These are phyloP conservation scores for Populus simonii DNA, from an alignment of 345 rosid species.

Conservation along the genomic window DNA sequence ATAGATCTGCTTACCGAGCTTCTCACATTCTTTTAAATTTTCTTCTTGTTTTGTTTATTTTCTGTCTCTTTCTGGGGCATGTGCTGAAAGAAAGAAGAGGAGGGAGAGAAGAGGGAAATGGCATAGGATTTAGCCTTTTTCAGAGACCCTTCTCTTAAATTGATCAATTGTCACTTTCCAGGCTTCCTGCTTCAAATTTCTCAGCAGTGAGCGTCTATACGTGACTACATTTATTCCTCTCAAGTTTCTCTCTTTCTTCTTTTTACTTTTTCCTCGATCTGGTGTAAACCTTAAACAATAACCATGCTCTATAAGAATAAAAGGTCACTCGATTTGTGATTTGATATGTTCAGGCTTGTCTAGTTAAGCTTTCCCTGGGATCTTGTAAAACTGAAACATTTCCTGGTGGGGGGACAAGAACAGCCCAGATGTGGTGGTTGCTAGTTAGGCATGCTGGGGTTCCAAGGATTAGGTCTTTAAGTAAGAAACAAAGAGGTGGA, in stretches of 20 bases:
- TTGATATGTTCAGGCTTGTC: rapidly evolving
- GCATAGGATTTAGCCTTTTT: constrained; percentile 35
- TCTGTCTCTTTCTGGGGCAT: background rate
- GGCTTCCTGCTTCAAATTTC: constrained; percentile 34
- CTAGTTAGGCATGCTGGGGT: too few relatives aligned
- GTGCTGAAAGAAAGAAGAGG: constrained; percentile 16
- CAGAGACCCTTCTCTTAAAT: constrained; percentile 45
- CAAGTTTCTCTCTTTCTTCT: background rate
- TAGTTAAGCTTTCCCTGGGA: too few relatives aligned
- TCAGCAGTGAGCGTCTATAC: constrained; percentile 37
- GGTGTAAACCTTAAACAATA: too few relatives aligned
- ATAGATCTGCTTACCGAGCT: constrained; percentile 87
- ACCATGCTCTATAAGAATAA: too few relatives aligned
- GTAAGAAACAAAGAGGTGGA: too few relatives aligned
- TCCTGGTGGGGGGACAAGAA: too few relatives aligned
- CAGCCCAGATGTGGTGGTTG: too few relatives aligned
- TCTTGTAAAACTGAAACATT: too few relatives aligned
- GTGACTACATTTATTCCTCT: constrained; percentile 21
- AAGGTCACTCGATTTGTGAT: too few relatives aligned
- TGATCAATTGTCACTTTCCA: constrained; percentile 38
- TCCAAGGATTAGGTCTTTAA: too few relatives aligned
- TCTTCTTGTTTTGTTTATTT: background rate
- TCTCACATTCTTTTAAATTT: constrained; percentile 37
- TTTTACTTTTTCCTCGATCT: too few relatives aligned
- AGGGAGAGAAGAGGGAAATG: constrained; percentile 40